Percentiles rank a stretch among this genome's conserved stretches.
phyloP scores from a whole-genome alignment of 306 rosid species.

The Cucurbita ficifolia region DNA sequence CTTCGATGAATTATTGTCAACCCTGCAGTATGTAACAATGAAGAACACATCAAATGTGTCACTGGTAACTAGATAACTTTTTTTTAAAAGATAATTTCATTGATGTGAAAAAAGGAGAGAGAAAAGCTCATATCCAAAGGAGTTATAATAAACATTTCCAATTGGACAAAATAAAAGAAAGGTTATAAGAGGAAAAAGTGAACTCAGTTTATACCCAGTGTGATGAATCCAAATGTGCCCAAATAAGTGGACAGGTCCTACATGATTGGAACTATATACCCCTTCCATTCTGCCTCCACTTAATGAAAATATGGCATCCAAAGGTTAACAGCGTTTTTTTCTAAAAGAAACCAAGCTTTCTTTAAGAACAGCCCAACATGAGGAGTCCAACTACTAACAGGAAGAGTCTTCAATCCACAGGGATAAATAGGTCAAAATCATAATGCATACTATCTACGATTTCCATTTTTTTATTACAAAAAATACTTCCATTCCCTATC shows the following conservation, averaged over 20 bases:
- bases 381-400: not conserved
- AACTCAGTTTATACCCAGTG: not conserved
- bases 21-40: constrained; percentile 31
- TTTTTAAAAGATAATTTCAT: not conserved
- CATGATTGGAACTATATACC: not conserved
- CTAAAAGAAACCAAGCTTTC: not conserved
- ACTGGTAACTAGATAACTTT: not conserved
- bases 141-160: not conserved
- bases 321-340: not conserved
- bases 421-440: not conserved
- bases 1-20: constrained; percentile 19
- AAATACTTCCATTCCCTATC: not conserved
- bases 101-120: not conserved
- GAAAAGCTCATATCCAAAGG: not conserved
- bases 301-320: not conserved
- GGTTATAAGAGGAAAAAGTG: not conserved
- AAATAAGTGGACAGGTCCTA: not conserved
- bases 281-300: not conserved
- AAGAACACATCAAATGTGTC: not conserved
- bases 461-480: not conserved
- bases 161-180: too few species aligned
- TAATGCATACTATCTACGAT: not conserved
- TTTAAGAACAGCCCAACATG: not conserved
- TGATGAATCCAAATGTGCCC: not conserved
- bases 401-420: not conserved